phyloP scores from a whole-genome alignment of 129 eudicot genomes.

The Flaveria brownii region DNA sequence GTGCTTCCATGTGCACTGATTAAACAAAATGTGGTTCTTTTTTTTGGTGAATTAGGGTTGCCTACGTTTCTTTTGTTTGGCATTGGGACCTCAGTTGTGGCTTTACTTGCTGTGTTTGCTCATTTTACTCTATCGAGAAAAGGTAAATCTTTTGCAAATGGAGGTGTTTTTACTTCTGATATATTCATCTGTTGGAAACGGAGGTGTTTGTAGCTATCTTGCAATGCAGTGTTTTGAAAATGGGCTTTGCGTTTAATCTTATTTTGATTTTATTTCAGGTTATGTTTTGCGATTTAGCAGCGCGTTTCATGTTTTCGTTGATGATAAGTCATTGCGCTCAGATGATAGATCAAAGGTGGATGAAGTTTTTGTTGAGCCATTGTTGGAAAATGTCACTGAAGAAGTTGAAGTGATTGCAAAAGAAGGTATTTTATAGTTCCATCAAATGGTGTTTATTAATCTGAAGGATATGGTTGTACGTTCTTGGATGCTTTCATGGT shows the following conservation, averaged over 20 bases:
- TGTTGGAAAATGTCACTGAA: conserved; percentile 35
- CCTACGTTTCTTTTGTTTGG: conserved; percentile 54
- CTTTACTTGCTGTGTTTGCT: conserved; percentile 51
- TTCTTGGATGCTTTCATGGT: background rate
- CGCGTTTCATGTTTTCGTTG: conserved; percentile 43
- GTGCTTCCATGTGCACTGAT: background rate
- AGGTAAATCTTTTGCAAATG: conserved; percentile 38
- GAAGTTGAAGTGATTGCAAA: conserved; percentile 32
- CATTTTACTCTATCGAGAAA: conserved; percentile 49
- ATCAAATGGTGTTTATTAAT: background rate
- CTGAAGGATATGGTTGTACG: background rate
- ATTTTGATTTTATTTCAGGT: conserved; percentile 43
- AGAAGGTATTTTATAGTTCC: conserved; percentile 42
- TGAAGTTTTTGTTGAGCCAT: conserved; percentile 38
- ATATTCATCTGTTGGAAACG: background rate
- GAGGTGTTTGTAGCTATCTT: background rate
- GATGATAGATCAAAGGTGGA: conserved; percentile 42
- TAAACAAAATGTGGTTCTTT: background rate
- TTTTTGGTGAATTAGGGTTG: conserved; percentile 48
- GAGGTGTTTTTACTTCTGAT: background rate
- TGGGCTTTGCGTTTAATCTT: background rate
- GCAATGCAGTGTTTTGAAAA: conserved; percentile 6
- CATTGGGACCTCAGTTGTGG: conserved; percentile 71
- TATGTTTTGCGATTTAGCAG: conserved; percentile 42
- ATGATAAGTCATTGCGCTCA: conserved; percentile 26